Evolutionary conservation across 768 basidiomycete genomes (phyloP).

Genomic region (Rubroboletus satanas): DNA sequence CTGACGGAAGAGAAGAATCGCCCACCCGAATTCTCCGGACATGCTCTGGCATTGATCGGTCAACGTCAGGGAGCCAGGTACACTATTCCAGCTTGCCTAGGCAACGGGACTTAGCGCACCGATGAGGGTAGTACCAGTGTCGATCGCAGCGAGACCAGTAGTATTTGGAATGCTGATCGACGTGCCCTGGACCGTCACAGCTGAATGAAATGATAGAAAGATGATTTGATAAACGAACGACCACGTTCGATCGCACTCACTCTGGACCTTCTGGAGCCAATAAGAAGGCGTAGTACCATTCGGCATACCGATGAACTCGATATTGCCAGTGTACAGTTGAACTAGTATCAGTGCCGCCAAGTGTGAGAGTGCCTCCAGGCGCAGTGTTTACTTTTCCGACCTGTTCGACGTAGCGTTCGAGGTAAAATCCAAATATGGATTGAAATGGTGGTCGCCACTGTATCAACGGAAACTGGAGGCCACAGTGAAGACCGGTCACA

Average conservation of each 20-base stretch:
- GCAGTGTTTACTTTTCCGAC: conserved; percentile 31
- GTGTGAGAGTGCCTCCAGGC: conserved; percentile 63
- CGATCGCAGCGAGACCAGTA: conserved; percentile 62
- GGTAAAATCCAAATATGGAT: conserved; percentile 63
- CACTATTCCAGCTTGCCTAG: conserved; percentile 54
- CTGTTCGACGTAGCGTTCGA: conserved; percentile 48
- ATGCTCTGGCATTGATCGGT: conserved; percentile 52
- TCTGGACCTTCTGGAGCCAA: conserved; percentile 53
- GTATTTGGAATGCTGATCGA: conserved; percentile 41
- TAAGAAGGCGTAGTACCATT: conserved; percentile 35
- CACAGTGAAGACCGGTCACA: neutral
- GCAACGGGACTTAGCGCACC: conserved; percentile 71
- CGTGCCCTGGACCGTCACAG: conserved; percentile 54
- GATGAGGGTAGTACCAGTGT: conserved; percentile 90
- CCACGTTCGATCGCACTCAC: conserved; percentile 35
- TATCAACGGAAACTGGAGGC: conserved; percentile 55
- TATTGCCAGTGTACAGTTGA: conserved; percentile 61
- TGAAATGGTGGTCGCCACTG: too few relatives aligned
- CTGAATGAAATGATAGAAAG: conserved; percentile 31
- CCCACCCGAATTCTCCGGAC: conserved; percentile 33
- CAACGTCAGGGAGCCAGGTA: conserved; percentile 52
- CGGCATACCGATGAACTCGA: conserved; percentile 57
- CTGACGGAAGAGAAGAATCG: neutral
- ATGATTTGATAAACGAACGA: neutral
- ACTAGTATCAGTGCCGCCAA: conserved; percentile 57